These are phyloP conservation scores for Parasarocladium wereldwijsianum DNA, from an alignment of 2,329 filamentous ascomycete species.

Conservation along the genomic window DNA sequence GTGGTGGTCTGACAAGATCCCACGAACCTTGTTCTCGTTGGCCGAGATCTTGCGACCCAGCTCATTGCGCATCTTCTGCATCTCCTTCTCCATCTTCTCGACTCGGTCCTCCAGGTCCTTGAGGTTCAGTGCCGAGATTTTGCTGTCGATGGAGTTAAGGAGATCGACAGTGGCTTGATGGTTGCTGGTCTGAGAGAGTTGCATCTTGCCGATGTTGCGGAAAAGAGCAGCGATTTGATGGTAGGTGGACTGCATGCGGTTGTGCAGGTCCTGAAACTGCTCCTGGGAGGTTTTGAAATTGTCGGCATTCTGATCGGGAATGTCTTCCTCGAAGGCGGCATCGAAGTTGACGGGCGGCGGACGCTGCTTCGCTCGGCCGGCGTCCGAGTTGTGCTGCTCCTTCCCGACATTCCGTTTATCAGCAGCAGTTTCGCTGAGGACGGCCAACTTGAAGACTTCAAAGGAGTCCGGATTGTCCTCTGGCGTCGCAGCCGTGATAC, in stretches of 20 bases:
- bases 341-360: constrained; percentile 9
- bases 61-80: constrained; percentile 42
- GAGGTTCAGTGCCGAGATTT: constrained; percentile 31
- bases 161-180: constrained; percentile 37
- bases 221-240: constrained; percentile 53
- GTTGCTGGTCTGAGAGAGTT: constrained; percentile 37
- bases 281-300: constrained; percentile 31
- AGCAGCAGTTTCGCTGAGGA: constrained; percentile 40
- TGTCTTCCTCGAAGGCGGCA: constrained; percentile 21
- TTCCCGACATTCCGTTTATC: constrained; percentile 4
- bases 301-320: constrained; percentile 33
- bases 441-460: constrained; percentile 76
- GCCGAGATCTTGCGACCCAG: constrained; percentile 32
- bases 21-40: constrained; percentile 38
- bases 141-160: constrained; percentile 29
- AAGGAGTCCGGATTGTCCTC: constrained; percentile 81
- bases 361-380: constrained; percentile 15
- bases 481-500: constrained; percentile 74
- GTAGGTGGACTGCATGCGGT: constrained; percentile 60
- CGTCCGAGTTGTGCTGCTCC: constrained; percentile 12
- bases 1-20: constrained; percentile 34
- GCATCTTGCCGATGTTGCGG: constrained; percentile 35
- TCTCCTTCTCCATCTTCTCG: constrained; percentile 40
- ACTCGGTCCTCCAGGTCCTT: constrained; percentile 28
- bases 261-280: constrained; percentile 76